Base-by-base conservation (phyloP, 768 basidiomycete genomes). In the Chiua virens region DNA sequence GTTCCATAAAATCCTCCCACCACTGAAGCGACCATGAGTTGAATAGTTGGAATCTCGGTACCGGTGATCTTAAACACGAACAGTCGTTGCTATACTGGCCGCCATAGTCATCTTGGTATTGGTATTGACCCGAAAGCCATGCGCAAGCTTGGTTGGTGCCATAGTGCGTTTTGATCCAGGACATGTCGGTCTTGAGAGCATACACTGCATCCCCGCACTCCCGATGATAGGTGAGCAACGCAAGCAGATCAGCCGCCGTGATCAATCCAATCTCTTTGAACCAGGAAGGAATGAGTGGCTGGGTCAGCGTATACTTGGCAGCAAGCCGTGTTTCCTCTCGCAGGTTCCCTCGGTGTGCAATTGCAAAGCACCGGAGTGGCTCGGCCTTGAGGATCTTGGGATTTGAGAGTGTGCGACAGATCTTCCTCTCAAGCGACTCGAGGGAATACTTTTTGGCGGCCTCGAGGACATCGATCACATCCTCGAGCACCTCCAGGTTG, bases 341-440 rank as follows among this genome's bases (percentile, higher is more conserved):
- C n/a, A n/a, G n/a, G n/a, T 35, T 25, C n/a, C 54, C 61, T 3
- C 50, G 60, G 21, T 49, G 50, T 3, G 70, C 67, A 5, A 73
- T 57, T 1, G 67, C 70, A 45, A 68, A 73, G 5, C 63, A 61
- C 1, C 63, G 60, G 5, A 73, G 27, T 2, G 72, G 56, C 3
- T 62, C 60, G 0, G n/a, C 50, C 0, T 65, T 47, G 6, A 23
- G 23, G 23, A 6, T 23, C 23, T 23, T 23, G 23, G 23, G 23
- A 23, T 23, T 3, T 4, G 51, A 42, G n/a, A 73, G 41, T 21
- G 53, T 49, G 3, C 59, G 59, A 2, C 53, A 45, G 13, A 62
- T 42, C 14, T 45, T 61, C 27, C 18, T 49, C 39, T 56, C 56
- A 32, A 65, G 42, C 2, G 14, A 30, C 10, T 60, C 58, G 7